These are phyloP conservation scores for Malassezia restricta DNA, from an alignment of 1,284 basidiomycete genomes.

Conservation along the genomic window DNA sequence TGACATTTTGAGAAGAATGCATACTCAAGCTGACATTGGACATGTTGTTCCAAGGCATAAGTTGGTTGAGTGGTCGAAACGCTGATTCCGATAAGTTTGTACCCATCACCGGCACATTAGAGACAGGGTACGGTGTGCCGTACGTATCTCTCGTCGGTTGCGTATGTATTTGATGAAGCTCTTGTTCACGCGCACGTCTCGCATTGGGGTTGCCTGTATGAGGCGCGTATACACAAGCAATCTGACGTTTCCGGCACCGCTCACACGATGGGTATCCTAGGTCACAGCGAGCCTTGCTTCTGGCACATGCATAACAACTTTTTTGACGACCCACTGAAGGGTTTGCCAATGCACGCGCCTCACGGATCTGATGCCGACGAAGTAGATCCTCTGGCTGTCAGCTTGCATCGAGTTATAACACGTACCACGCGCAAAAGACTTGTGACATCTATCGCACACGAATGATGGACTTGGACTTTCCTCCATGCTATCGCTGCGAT, in stretches of 20 bases:
- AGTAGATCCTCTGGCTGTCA: constrained; percentile 11
- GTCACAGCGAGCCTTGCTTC: constrained; percentile 14
- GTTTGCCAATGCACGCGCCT: constrained; percentile 4
- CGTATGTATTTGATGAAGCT: neutral
- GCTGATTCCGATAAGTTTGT: neutral
- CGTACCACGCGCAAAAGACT: constrained; percentile 7
- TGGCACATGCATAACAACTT: constrained; percentile 14
- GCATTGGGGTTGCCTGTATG: constrained; percentile 15
- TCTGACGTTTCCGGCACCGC: constrained; percentile 8
- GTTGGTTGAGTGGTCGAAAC: neutral
- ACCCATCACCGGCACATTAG: neutral
- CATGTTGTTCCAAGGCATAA: neutral
- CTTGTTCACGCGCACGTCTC: constrained; percentile 6
- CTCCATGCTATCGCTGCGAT: constrained; percentile 1
- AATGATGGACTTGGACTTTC: neutral
- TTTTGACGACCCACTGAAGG: constrained; percentile 11
- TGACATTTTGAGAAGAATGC: neutral
- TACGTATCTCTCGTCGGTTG: neutral
- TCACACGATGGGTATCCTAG: constrained; percentile 9
- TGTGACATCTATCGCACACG: constrained; percentile 5
- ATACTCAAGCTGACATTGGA: neutral
- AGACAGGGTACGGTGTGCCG: neutral
- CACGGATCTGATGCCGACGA: constrained; percentile 11
- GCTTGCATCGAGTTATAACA: neutral
- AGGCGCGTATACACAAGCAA: constrained; percentile 13